Percentiles rank a stretch among this genome's conserved stretches.
phyloP scores from a whole-genome alignment of 768 basidiomycete genomes.

The Boletus edulis region DNA sequence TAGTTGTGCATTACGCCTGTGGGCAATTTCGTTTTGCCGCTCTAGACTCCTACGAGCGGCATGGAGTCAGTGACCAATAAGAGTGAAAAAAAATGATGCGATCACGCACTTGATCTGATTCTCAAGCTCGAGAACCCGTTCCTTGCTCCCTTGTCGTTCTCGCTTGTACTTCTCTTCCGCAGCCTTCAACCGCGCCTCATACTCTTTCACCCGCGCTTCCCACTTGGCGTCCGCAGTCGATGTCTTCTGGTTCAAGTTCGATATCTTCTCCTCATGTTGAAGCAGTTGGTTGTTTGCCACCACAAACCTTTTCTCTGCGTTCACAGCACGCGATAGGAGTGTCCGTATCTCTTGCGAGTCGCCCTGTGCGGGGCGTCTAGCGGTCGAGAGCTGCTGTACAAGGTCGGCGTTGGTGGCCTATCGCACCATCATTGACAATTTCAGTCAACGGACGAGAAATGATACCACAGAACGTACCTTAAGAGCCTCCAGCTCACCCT shows the following conservation, averaged over 20 bases:
- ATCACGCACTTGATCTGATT: constrained; percentile 69
- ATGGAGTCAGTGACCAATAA: background rate
- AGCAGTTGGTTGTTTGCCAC: constrained; percentile 83
- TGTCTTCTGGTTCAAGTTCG: constrained; percentile 69
- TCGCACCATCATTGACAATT: background rate
- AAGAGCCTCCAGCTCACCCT: constrained; percentile 85
- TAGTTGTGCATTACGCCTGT: constrained; percentile 55
- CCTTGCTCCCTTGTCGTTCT: constrained; percentile 92
- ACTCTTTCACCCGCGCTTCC: constrained; percentile 94
- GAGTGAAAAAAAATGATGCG: constrained; percentile 2
- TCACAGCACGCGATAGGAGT: constrained; percentile 68
- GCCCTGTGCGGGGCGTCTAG: constrained; percentile 56
- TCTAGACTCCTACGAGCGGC: constrained; percentile 57
- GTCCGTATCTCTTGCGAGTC: constrained; percentile 71
- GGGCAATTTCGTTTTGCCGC: constrained; percentile 75
- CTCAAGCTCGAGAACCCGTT: constrained; percentile 72
- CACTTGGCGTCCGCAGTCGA: constrained; percentile 79
- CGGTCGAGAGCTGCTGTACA: constrained; percentile 59
- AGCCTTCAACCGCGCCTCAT: constrained; percentile 73
- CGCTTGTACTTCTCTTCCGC: constrained; percentile 92
- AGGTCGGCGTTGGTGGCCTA: constrained; percentile 77
- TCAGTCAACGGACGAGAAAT: background rate
- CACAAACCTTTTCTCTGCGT: constrained; percentile 85
- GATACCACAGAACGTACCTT: constrained; percentile 52
- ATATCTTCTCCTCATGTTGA: constrained; percentile 82